Conservation (phyloP, 2,329 filamentous ascomycete genomes). For the Hypoxylon sp. region DNA sequence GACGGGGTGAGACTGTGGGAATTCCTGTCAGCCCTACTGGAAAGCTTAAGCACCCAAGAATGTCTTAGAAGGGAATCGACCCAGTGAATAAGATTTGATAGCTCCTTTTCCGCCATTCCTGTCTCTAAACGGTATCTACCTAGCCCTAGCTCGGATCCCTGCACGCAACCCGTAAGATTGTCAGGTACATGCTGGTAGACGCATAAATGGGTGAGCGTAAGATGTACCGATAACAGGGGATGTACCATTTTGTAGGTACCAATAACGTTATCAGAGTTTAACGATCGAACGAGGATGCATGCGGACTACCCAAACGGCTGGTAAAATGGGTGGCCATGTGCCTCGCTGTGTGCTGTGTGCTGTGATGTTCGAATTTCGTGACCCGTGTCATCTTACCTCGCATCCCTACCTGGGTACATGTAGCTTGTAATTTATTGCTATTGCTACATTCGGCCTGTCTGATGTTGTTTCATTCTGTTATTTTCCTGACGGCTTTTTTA, state of each 20-base stretch:
- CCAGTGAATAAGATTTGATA: conserved; percentile 37
- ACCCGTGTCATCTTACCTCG: conserved; percentile 44
- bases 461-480: conserved; percentile 26
- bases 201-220: neutral
- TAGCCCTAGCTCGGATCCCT: conserved; percentile 9
- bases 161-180: conserved; percentile 13
- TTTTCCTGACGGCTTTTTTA: neutral
- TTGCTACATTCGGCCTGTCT: conserved; percentile 33
- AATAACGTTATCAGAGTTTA: conserved; percentile 21
- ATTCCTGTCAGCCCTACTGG: conserved; percentile 17
- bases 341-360: no score
- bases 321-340: conserved; percentile 26
- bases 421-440: conserved; percentile 34
- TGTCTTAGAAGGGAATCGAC: conserved; percentile 2
- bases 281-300: conserved; percentile 29
- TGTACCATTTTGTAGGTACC: neutral
- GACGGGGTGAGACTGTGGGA: neutral
- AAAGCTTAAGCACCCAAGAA: neutral
- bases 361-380: conserved; percentile 38
- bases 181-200: neutral
- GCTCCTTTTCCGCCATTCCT: conserved; percentile 12
- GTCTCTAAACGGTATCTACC: conserved; percentile 6
- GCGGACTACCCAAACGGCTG: conserved; percentile 17
- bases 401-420: conserved; percentile 15
- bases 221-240: neutral